A percentile compares a stretch with the other conserved stretches of the same genome.
These are phyloP conservation scores for Claviceps maximensis DNA, from an alignment of 2,329 filamentous ascomycete species.

Conservation along the genomic window DNA sequence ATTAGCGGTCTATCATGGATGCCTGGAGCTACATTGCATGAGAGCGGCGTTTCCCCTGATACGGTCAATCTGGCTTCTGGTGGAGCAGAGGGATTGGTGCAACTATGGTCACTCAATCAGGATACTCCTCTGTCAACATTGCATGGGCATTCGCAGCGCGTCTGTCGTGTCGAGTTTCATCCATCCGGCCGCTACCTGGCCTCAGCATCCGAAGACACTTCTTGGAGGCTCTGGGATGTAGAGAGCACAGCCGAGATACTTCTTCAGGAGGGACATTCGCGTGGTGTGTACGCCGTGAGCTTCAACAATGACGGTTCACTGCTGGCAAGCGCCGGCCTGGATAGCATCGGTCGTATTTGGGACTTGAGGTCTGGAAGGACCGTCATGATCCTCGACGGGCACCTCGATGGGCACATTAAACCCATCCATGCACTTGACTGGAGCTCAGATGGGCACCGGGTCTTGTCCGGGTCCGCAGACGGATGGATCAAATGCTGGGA, in stretches of 20 bases:
- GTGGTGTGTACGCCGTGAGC: constrained; percentile 78
- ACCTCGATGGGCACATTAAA: constrained; percentile 68
- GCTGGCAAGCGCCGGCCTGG: constrained; percentile 79
- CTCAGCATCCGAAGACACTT: constrained; percentile 89
- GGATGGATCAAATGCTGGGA: constrained; percentile 99
- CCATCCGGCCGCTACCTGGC: constrained; percentile 82
- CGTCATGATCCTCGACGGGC: constrained; percentile 87
- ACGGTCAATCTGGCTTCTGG: constrained; percentile 80
- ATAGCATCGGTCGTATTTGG: constrained; percentile 93
- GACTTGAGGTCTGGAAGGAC: constrained; percentile 85
- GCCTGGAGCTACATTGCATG: constrained; percentile 64
- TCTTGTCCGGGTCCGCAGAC: constrained; percentile 84
- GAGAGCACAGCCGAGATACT: constrained; percentile 72
- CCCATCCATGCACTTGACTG: constrained; percentile 91
- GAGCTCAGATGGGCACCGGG: constrained; percentile 80
- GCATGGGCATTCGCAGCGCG: constrained; percentile 70
- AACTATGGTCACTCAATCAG: constrained; percentile 80
- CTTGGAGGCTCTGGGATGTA: constrained; percentile 94
- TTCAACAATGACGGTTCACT: constrained; percentile 90
- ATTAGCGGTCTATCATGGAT: constrained; percentile 87
- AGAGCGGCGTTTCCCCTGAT: constrained; percentile 55
- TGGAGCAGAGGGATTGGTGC: constrained; percentile 74
- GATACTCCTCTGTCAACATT: constrained; percentile 77
- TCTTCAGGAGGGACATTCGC: constrained; percentile 86
- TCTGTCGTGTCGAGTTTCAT: constrained; percentile 89